Evolutionary conservation across 106 monocot species (phyloP).

Genomic region (Amphibolis antarctica): DNA sequence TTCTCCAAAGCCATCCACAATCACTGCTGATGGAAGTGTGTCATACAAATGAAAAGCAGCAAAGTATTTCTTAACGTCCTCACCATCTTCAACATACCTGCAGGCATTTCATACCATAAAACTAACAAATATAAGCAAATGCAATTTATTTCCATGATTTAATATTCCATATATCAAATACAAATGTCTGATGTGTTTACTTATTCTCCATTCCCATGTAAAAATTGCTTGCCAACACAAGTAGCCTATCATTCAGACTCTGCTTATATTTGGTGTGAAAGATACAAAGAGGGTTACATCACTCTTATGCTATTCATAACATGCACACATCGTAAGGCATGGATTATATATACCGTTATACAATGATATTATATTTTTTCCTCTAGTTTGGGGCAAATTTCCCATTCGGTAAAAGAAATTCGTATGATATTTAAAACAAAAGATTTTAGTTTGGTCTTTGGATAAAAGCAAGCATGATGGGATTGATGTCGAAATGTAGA

Average conservation of each 20-base stretch:
- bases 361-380: no score
- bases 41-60: constrained; percentile 86
- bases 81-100: constrained; percentile 78
- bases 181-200: neutral
- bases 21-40: constrained; percentile 54
- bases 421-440: no score
- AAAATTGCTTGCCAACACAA: neutral
- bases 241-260: no score
- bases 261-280: neutral
- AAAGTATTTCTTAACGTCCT: constrained; percentile 80
- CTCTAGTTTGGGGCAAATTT: no score
- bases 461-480: no score
- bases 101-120: constrained; percentile 8
- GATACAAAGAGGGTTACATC: neutral
- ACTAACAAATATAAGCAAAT: neutral
- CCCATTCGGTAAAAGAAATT: no score
- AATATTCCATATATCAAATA: no score
- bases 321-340: no score
- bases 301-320: no score
- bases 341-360: no score
- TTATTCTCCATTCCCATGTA: neutral
- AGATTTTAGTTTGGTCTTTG: no score
- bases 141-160: neutral
- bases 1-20: constrained; percentile 91
- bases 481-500: no score